Evolutionary conservation across 2,329 filamentous ascomycete genomes (phyloP).

Genomic region (Aspergillus felis): DNA sequence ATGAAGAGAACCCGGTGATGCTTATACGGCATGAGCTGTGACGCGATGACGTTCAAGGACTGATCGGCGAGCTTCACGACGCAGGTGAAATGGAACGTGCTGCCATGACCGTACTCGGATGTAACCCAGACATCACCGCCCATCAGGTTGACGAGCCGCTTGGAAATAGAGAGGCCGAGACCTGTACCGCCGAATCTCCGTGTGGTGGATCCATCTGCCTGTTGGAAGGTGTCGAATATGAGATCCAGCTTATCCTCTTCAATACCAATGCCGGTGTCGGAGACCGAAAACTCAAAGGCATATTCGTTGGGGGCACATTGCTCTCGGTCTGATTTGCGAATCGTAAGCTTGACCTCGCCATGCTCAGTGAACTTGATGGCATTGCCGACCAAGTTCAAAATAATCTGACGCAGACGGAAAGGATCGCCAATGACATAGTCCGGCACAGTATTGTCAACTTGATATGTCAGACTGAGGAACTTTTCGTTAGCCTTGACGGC

Average conservation of each 20-base stretch:
- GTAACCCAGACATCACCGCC: conserved; percentile 95
- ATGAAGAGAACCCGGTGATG: conserved; percentile 92
- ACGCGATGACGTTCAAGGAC: conserved; percentile 69
- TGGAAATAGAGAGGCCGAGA: conserved; percentile 89
- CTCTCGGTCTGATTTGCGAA: conserved; percentile 65
- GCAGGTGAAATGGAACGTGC: conserved; percentile 95
- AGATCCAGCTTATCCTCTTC: conserved; percentile 91
- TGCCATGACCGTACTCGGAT: conserved; percentile 85
- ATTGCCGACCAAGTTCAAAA: conserved; percentile 94
- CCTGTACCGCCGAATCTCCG: conserved; percentile 94
- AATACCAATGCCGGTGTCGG: conserved; percentile 95
- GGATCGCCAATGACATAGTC: conserved; percentile 96
- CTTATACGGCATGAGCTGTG: conserved; percentile 80
- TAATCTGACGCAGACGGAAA: conserved; percentile 93
- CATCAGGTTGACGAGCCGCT: conserved; percentile 92
- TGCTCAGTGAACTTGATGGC: conserved; percentile 99
- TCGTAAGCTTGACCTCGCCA: conserved; percentile 92
- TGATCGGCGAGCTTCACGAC: conserved; percentile 79
- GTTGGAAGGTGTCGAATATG: conserved; percentile 98
- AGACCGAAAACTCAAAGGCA: conserved; percentile 91
- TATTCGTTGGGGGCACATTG: conserved; percentile 72
- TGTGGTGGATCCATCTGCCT: conserved; percentile 94
- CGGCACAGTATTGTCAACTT: conserved; percentile 87
- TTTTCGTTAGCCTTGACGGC: conserved; percentile 98
- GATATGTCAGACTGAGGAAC: conserved; percentile 85